These are phyloP conservation scores for Cicer chorassanicum DNA, from an alignment of 306 rosid genomes.

Conservation along the genomic window DNA sequence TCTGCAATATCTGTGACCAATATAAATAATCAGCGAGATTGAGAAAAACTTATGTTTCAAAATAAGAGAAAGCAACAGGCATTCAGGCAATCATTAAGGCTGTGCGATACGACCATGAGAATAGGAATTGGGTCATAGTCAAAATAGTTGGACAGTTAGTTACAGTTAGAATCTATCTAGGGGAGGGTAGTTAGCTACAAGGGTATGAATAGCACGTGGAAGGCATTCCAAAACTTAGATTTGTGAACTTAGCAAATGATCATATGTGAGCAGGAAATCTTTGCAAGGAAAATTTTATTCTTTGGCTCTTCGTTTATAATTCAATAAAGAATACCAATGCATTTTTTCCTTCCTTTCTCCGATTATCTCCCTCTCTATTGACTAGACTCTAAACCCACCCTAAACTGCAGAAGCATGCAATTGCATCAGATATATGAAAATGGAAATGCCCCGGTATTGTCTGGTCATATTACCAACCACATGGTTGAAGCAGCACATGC, in stretches of 20 bases:
- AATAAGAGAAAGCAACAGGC: slow-evolving; percentile 31
- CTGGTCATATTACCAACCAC: background rate
- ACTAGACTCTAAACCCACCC: background rate
- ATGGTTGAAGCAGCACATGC: slow-evolving; percentile 2
- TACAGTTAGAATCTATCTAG: background rate
- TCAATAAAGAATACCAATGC: background rate
- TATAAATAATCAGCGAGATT: slow-evolving; percentile 25
- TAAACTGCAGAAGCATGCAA: background rate
- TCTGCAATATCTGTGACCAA: slow-evolving; percentile 54
- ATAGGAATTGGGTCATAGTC: background rate
- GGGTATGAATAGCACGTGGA: background rate
- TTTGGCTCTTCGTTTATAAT: slow-evolving; percentile 3
- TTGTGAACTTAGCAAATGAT: slow-evolving; percentile 1
- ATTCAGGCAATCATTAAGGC: slow-evolving; percentile 29
- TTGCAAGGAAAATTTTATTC: background rate
- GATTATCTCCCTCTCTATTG: background rate
- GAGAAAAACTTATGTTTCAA: slow-evolving; percentile 7
- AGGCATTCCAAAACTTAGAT: background rate
- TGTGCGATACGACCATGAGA: background rate
- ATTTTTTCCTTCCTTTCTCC: slow-evolving; percentile 13
- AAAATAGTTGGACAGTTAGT: slow-evolving; percentile 9
- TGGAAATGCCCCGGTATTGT: background rate
- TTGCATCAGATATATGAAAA: background rate
- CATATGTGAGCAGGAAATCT: background rate
- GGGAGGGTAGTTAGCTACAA: background rate